Base-by-base conservation (phyloP, 495 filamentous ascomycete genomes). In the Niebla homalea region DNA sequence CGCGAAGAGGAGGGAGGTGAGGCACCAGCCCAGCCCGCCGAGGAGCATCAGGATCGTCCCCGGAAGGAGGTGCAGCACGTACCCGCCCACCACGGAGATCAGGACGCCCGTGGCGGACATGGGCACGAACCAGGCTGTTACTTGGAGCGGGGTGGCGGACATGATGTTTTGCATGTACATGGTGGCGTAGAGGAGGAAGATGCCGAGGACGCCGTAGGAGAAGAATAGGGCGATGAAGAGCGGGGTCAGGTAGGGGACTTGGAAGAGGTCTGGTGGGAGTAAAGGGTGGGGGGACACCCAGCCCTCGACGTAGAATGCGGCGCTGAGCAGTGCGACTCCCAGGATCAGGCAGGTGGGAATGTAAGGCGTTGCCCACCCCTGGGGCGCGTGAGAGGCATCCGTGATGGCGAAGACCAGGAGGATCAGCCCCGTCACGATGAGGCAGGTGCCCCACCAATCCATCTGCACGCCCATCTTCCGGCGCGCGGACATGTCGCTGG, bases 371-470 rank as follows among this genome's bases (percentile, higher is more conserved):
- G 56, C 64, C 84, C 85, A 93, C 5, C 80, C 75, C 15, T 81
- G 56, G 0, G 80, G 76, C 0, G 84, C 84, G 59, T 84, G 76
- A 0, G 81, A 75, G 20, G 76, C 79, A 21, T 89, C 83, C 4
- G 85, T 89, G 53, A 93, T 77, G 10, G 87, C 82, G 58, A 81
- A 93, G 0, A 90, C 82, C 25, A 87, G 65, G 5, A 94, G 71
- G 19, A 86, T 69, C 19, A 87, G 60, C 0, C 80, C 87, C 0
- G 74, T 69, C 0, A 87, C 71, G 14, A 85, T 82, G 10, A 84
- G 70, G 4, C 66, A 57, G 0, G 75, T 64, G 0, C 88, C 88
- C 48, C 70, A 67, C 79, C 83, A 88, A 60, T 87, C 83, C 83
- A 86, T 86, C 38, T 70, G 67, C 19, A 78, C 64, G 3, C 70